Evolutionary conservation across 139 green algal species (phyloP).

Genomic region (Asterochloris erici): DNA sequence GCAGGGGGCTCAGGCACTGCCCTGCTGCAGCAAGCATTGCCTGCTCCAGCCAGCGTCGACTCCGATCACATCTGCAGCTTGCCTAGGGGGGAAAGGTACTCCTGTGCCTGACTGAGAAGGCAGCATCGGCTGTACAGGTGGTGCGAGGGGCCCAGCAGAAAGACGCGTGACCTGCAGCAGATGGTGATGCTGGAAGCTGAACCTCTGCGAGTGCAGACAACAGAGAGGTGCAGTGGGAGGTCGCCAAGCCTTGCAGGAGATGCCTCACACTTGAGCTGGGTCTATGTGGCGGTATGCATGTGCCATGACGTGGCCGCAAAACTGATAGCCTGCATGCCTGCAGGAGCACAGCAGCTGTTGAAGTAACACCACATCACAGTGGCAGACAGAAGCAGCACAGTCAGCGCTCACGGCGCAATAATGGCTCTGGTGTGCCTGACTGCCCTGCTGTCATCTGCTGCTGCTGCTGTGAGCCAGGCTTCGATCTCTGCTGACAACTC

Average conservation of each 20-base stretch:
- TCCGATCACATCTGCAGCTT: neutral
- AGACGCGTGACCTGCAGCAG: slow-evolving; percentile 65
- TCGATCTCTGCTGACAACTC: too few relatives aligned
- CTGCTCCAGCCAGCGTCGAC: neutral
- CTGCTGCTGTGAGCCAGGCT: too few relatives aligned
- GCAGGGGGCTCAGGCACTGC: too few relatives aligned
- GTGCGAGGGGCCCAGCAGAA: slow-evolving; percentile 89
- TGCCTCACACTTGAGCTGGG: slow-evolving; percentile 60
- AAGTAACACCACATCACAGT: too few relatives aligned
- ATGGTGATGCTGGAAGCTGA: neutral
- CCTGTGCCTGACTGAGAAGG: slow-evolving; percentile 52
- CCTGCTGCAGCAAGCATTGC: neutral
- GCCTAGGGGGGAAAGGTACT: slow-evolving; percentile 87
- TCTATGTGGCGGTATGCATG: slow-evolving; percentile 77
- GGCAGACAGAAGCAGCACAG: too few relatives aligned
- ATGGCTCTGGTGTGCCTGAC: too few relatives aligned
- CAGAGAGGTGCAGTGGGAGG: too few relatives aligned
- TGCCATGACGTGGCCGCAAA: slow-evolving; percentile 83
- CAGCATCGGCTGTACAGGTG: slow-evolving; percentile 80
- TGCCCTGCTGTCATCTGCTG: too few relatives aligned
- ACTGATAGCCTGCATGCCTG: slow-evolving; percentile 81
- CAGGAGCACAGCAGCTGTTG: slow-evolving; percentile 6
- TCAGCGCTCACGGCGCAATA: too few relatives aligned
- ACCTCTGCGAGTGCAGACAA: neutral
- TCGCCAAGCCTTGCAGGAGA: neutral